A percentile compares a stretch with the other conserved stretches of the same genome.
Evolutionary conservation across 352 stramenopile species (phyloP).

Genomic region (Phytophthora tubulina): DNA sequence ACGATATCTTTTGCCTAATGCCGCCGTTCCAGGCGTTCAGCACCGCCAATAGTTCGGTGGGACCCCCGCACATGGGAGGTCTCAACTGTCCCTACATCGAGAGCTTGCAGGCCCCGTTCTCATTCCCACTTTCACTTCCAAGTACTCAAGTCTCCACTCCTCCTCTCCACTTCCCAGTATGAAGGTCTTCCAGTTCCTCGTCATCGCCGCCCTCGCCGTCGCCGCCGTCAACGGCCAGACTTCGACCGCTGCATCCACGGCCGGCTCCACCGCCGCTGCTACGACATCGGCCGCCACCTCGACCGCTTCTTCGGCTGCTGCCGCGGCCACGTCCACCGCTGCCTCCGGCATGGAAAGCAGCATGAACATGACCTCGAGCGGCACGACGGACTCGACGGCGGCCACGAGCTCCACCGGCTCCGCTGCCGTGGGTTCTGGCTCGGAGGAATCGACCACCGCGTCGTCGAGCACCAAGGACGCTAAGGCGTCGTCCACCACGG

Average conservation of each 20-base stretch:
- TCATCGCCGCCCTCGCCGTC: constrained; percentile 36
- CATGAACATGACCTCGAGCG: constrained; percentile 16
- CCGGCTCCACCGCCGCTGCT: constrained; percentile 7
- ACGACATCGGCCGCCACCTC: constrained; percentile 14
- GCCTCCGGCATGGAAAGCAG: constrained; percentile 8
- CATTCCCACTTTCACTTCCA: constrained; percentile 31
- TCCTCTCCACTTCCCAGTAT: constrained; percentile 18
- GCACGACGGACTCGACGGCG: neutral
- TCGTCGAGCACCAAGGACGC: constrained; percentile 6
- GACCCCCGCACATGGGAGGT: neutral
- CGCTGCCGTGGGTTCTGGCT: constrained; percentile 1
- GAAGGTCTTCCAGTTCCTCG: constrained; percentile 43
- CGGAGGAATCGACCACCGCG: neutral
- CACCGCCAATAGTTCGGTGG: constrained; percentile 3
- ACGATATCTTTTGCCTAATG: constrained; percentile 26
- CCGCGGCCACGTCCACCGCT: constrained; percentile 5
- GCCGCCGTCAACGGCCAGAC: constrained; percentile 33
- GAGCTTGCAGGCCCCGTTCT: constrained; percentile 1
- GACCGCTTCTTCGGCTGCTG: constrained; percentile 9
- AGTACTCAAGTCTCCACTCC: constrained; percentile 29
- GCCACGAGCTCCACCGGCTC: constrained; percentile 5
- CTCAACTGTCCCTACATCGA: neutral
- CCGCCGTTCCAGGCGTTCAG: neutral
- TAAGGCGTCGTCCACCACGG: neutral
- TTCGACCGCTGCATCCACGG: constrained; percentile 9